Evolutionary conservation across 371 early-diverging fungal species (phyloP).

Genomic region (Apophysomyces trapeziformis): DNA sequence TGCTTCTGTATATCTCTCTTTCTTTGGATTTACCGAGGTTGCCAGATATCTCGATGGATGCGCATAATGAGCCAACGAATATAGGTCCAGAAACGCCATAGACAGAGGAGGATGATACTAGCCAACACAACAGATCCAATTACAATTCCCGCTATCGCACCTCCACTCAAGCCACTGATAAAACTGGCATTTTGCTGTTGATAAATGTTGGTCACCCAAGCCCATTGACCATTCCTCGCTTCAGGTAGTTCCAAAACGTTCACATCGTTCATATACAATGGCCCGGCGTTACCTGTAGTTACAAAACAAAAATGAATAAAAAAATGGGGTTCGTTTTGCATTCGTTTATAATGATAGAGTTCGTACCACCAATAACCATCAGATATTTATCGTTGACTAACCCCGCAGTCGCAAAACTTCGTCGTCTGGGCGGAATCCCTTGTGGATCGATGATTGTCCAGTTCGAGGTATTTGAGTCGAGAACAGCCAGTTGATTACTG

Average conservation of each 20-base stretch:
- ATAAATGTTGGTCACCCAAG: slow-evolving; percentile 15
- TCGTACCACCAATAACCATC: slow-evolving; percentile 10
- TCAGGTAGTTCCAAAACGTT: slow-evolving; percentile 25
- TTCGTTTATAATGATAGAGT: too few relatives aligned
- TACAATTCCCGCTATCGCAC: slow-evolving; percentile 24
- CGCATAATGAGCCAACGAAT: slow-evolving; percentile 12
- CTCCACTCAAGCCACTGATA: slow-evolving; percentile 15
- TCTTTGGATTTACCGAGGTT: slow-evolving; percentile 20
- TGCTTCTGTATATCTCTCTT: background rate
- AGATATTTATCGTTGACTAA: slow-evolving; percentile 3
- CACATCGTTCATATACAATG: slow-evolving; percentile 7
- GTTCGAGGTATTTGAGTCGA: slow-evolving; percentile 26
- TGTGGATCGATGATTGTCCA: slow-evolving; percentile 20
- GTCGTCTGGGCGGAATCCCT: slow-evolving; percentile 22
- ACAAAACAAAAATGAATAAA: background rate
- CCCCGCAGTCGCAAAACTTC: slow-evolving; percentile 17
- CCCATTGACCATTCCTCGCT: background rate
- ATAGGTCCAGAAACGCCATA: slow-evolving; percentile 19
- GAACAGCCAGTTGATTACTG: slow-evolving; percentile 15
- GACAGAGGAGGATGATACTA: slow-evolving; percentile 9
- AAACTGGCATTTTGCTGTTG: background rate
- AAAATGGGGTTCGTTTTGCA: background rate
- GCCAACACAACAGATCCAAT: slow-evolving; percentile 15
- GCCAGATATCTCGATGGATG: slow-evolving; percentile 27
- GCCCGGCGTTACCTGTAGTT: background rate